Evolutionary conservation across 192 early-diverging fungal genomes (phyloP).

Genomic region (Podila clonocystis): DNA sequence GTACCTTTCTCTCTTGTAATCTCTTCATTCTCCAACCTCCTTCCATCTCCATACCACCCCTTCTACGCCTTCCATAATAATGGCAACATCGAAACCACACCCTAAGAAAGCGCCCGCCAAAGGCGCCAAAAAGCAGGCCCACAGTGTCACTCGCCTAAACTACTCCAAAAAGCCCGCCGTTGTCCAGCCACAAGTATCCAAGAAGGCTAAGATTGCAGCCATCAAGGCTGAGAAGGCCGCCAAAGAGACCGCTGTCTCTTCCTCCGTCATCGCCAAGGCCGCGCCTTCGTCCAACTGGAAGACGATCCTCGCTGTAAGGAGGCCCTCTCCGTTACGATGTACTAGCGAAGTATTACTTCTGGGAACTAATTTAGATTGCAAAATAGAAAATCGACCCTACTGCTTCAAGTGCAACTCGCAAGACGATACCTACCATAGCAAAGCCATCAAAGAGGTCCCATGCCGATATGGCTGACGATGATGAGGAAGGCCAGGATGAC

Average conservation of each 20-base stretch:
- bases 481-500: conserved; percentile 39
- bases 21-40: background rate
- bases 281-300: conserved; percentile 66
- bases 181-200: conserved; percentile 19
- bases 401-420: conserved; percentile 22
- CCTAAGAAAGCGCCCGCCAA: conserved; percentile 15
- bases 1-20: background rate
- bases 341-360: background rate
- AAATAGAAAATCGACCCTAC: conserved; percentile 36
- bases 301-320: conserved; percentile 50
- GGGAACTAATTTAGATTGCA: background rate
- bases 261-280: conserved; percentile 33
- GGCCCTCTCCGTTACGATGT: too few species aligned
- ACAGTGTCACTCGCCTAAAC: conserved; percentile 19
- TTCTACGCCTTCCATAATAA: background rate
- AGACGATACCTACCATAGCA: conserved; percentile 22
- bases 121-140: conserved; percentile 10
- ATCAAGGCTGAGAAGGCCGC: conserved; percentile 8
- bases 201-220: conserved; percentile 9
- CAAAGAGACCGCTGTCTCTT: conserved; percentile 15
- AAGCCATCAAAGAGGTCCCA: conserved; percentile 27
- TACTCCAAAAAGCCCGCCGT: conserved; percentile 23
- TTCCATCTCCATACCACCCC: background rate
- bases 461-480: conserved; percentile 24
- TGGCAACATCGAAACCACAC: conserved; percentile 11